Percentiles rank a stretch among this genome's conserved stretches.
These are phyloP conservation scores for Perkinsus olseni DNA, from an alignment of 169 alveolate species.

Conservation along the genomic window DNA sequence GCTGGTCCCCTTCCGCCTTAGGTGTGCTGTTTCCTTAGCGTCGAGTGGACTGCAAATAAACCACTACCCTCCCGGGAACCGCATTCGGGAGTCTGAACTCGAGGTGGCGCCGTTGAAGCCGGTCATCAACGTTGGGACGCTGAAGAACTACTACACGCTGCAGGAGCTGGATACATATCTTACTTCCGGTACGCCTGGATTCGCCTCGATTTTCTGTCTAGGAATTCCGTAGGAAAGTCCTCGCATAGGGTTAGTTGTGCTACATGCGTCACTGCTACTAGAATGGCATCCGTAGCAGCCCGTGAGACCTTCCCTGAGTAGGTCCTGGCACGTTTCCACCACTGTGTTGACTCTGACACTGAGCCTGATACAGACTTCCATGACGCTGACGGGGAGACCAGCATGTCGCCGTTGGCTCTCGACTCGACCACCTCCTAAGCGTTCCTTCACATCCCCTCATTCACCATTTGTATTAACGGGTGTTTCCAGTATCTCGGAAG, in stretches of 20 bases:
- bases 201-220: background rate
- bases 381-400: background rate
- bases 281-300: too few relatives aligned
- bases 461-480: too few relatives aligned
- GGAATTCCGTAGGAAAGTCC: too few relatives aligned
- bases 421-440: background rate
- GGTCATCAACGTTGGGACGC: background rate
- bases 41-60: background rate
- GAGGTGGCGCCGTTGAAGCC: background rate
- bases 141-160: background rate
- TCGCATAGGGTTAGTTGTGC: too few relatives aligned
- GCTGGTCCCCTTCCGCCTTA: background rate
- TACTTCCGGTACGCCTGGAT: background rate
- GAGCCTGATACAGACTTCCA: background rate
- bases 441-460: too few relatives aligned
- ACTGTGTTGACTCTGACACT: background rate
- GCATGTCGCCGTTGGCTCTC: background rate
- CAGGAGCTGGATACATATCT: background rate
- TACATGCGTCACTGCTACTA: too few relatives aligned
- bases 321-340: background rate
- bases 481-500: too few relatives aligned
- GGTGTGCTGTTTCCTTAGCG: background rate
- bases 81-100: background rate
- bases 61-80: background rate
- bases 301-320: background rate